Evolutionary conservation across 768 basidiomycete species (phyloP).

Genomic region (Naganishia vaughanmartiniae): DNA sequence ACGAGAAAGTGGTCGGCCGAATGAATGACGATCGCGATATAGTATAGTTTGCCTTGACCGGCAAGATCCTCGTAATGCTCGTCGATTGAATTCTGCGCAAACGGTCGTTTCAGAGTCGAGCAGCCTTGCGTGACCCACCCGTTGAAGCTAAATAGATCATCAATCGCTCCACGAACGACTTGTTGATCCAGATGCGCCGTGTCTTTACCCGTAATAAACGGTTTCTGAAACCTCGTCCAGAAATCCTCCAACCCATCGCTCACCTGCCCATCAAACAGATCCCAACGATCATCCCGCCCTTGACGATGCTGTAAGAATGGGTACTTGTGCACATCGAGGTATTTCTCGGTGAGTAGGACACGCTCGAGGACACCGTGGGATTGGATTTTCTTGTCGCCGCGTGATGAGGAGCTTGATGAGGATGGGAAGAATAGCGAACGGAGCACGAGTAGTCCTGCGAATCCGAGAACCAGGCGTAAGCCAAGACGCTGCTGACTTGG

Average conservation of each 20-base stretch:
- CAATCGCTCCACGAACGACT: conserved; percentile 80
- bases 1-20: conserved; percentile 98
- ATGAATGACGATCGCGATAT: conserved; percentile 89
- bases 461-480: conserved; percentile 41
- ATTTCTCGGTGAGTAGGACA: conserved; percentile 65
- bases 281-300: conserved; percentile 76
- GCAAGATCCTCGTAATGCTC: conserved; percentile 86
- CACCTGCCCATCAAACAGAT: conserved; percentile 74
- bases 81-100: conserved; percentile 82
- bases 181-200: conserved; percentile 88
- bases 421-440: conserved; percentile 48
- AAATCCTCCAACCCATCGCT: conserved; percentile 76
- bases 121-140: conserved; percentile 98
- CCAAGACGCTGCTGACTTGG: conserved; percentile 42
- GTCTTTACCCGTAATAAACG: conserved; percentile 78
- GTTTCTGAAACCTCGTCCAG: conserved; percentile 88
- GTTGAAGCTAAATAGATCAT: conserved; percentile 89
- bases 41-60: conserved; percentile 79
- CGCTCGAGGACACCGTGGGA: conserved; percentile 66
- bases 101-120: conserved; percentile 88
- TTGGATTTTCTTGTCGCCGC: conserved; percentile 55
- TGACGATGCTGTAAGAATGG: conserved; percentile 82
- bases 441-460: conserved; percentile 42
- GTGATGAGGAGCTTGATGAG: conserved; percentile 13
- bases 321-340: conserved; percentile 82